Evolutionary conservation across 306 rosid genomes (phyloP).

Genomic region (Quercus wislizeni): DNA sequence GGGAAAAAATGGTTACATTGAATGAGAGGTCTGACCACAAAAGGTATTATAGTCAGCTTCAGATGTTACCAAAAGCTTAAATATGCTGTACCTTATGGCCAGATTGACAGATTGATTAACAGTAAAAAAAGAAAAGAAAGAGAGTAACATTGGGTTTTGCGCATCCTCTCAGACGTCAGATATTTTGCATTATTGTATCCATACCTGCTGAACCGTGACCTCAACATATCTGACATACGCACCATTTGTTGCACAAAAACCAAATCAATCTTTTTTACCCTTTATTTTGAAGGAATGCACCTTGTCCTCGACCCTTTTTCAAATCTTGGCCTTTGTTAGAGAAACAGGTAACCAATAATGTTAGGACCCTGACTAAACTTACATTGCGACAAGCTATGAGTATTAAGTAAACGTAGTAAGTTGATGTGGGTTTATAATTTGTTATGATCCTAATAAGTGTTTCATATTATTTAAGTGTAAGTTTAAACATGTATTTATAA

Average conservation of each 20-base stretch:
- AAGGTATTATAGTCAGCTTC: too few species aligned
- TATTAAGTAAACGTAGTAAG: too few species aligned
- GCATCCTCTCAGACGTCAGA: background rate
- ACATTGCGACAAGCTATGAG: fast-evolving
- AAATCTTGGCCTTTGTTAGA: background rate
- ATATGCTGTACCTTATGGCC: background rate
- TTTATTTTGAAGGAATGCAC: background rate
- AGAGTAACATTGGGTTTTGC: background rate
- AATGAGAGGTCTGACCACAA: too few species aligned
- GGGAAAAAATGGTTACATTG: too few species aligned
- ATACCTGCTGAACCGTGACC: background rate
- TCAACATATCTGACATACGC: background rate
- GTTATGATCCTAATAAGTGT: too few species aligned
- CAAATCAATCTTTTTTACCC: background rate
- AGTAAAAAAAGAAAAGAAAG: background rate
- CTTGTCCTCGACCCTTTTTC: background rate
- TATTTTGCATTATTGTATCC: background rate
- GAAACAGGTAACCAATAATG: background rate
- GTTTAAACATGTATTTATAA: too few species aligned
- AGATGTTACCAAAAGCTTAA: too few species aligned
- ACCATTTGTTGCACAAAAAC: background rate
- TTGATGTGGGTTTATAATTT: too few species aligned
- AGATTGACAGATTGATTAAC: background rate
- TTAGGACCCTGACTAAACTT: too few species aligned
- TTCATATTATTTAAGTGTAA: too few species aligned